phyloP scores from a whole-genome alignment of 1,284 basidiomycete genomes.

The Somion occarium region DNA sequence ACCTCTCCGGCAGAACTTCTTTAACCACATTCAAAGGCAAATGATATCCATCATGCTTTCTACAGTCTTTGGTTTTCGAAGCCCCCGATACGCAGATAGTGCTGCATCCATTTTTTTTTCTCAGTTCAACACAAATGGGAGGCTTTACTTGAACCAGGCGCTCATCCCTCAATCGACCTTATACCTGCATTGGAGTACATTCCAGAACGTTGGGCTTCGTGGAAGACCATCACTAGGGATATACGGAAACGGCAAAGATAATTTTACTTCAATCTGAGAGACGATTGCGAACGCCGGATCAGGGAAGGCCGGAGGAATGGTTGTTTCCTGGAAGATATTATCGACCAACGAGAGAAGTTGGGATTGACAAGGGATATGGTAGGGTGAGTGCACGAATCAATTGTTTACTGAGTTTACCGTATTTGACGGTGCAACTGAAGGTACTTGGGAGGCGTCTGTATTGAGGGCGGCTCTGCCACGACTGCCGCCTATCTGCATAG shows the following conservation, averaged over 20 bases:
- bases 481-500: slow-evolving; percentile 17
- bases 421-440: not conserved
- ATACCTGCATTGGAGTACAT: slow-evolving; percentile 30
- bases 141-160: slow-evolving; percentile 24
- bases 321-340: slow-evolving; percentile 14
- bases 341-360: slow-evolving; percentile 6
- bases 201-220: slow-evolving; percentile 28
- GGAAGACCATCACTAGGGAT: slow-evolving; percentile 24
- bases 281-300: slow-evolving; percentile 8
- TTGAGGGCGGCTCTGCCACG: slow-evolving; percentile 8
- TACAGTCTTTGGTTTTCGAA: slow-evolving; percentile 26
- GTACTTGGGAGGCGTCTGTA: slow-evolving; percentile 7
- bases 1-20: slow-evolving; percentile 19
- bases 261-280: slow-evolving; percentile 21
- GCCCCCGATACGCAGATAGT: slow-evolving; percentile 21
- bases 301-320: slow-evolving; percentile 8
- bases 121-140: slow-evolving; percentile 20
- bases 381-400: slow-evolving; percentile 6
- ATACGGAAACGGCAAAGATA: slow-evolving; percentile 20
- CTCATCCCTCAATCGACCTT: slow-evolving; percentile 30
- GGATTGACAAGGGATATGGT: slow-evolving; percentile 9
- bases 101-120: slow-evolving; percentile 24
- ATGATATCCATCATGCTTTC: slow-evolving; percentile 25
- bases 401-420: not conserved
- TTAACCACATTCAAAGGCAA: slow-evolving; percentile 23